Evolutionary conservation across 441 rosid genomes (phyloP), one percentile per base, ranked within the genome.

Genomic region (Dalechampia spathulata): DNA sequence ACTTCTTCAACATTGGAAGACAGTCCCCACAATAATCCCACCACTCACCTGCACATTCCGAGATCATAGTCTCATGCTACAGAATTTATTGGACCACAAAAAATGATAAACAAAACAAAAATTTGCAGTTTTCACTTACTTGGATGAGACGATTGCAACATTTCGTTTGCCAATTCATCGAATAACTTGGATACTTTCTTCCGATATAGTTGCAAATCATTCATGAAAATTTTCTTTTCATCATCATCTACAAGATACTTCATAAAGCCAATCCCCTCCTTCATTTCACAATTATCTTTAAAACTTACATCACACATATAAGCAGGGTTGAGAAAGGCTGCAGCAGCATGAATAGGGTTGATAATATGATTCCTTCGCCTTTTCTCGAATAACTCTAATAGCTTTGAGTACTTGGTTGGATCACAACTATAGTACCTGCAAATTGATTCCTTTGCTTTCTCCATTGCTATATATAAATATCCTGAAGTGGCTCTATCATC

Each of bases 401-500:
- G 7, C 46, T 11, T 42, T 42, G 8, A 1, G 19, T 42, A 42
- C 23, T 42, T 42, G 2, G 12, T 8, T 42, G n/a, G n/a, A n/a
- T n/a, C n/a, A n/a, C n/a, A n/a, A n/a, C n/a, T n/a, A n/a, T n/a
- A n/a, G n/a, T 7, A 12, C 46, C 46, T 10, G 3, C 6, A 21
- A 5, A 56, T 16, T 32, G 12, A 21, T 17, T 42, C 13, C 12
- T 12, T 17, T 42, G 42, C 67, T 20, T 22, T 55, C 5, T 52
- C 5, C 44, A 52, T 45, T 36, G 52, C 59, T 30, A 30, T 53
- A 42, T 56, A 61, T 3, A 65, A 38, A 38, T 20, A 65, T 11
- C 63, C 55, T 25, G 49, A 39, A 9, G 50, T 21, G 15, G 55
- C 14, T 28, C 23, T 27, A 15, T 19, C 22, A 20, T 23, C 52